A percentile compares a stretch with the other conserved stretches of the same genome.
Conservation (phyloP, 352 stramenopile species). For the Phytophthora syringae region DNA sequence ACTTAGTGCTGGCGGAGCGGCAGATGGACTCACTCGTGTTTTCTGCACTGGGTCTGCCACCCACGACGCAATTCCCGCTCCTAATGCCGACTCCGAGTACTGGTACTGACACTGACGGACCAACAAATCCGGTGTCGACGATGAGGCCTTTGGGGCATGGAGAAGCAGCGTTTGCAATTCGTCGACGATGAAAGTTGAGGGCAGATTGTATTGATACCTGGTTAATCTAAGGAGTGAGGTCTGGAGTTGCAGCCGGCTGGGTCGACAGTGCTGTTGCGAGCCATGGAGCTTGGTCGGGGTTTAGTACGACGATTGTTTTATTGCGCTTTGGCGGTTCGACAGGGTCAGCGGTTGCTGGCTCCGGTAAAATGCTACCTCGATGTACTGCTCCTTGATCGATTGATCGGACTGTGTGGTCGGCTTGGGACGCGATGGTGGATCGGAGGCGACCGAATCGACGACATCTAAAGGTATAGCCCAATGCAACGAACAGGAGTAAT, state of each 20-base stretch:
- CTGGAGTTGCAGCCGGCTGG: constrained; percentile 1
- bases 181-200: constrained; percentile 12
- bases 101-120: no score
- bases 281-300: constrained; percentile 43
- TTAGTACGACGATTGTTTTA: constrained; percentile 54
- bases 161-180: constrained; percentile 29
- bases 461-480: constrained; percentile 70
- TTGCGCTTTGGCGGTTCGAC: constrained; percentile 23
- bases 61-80: constrained; percentile 24
- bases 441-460: constrained; percentile 59
- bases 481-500: constrained; percentile 44
- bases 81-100: constrained; percentile 8
- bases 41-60: constrained; percentile 28
- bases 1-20: constrained; percentile 2
- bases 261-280: constrained; percentile 37
- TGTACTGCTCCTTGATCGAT: constrained; percentile 8
- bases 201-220: neutral
- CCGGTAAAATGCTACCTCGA: constrained; percentile 33
- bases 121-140: no score
- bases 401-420: neutral
- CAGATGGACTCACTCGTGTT: constrained; percentile 32
- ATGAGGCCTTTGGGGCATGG: constrained; percentile 23
- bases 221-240: constrained; percentile 1
- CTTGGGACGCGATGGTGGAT: neutral
- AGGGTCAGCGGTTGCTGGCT: constrained; percentile 11